Base-by-base conservation (phyloP, 2,329 filamentous ascomycete genomes). In the Beauveria rudraprayagi region DNA sequence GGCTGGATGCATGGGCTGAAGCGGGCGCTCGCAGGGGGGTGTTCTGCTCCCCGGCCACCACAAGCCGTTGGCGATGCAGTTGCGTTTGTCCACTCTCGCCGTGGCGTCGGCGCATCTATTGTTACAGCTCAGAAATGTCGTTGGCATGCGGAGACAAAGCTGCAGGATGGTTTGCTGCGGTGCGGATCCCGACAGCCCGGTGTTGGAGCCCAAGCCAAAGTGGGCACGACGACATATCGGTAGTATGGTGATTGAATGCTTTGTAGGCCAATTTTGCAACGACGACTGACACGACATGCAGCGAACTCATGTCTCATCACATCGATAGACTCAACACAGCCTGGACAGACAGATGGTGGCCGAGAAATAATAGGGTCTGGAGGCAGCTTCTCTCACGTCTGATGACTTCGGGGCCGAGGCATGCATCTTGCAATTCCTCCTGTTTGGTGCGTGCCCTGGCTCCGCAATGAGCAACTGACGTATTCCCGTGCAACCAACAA, bases 141-240 rank as follows among this genome's bases (percentile, higher is more conserved):
- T 52, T 37, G 16, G 26, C 6, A 30, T 26, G 56, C 56, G 56
- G 56, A 50, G 56, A 40, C 40, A 24, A n/a, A 52, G 56, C 46
- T 51, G 37, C 37, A 34, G 37, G 14, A 9, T 52, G 19, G 56
- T 60, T 44, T 60, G 56, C 34, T 60, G 24, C 24, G 26, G 19
- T 60, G 56, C 56, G 56, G 56, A 60, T 60, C 56, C 56, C 56
- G 48, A 60, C 56, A 53, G 46, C 52, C 56, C 48, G 56, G 48
- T 53, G 37, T 40, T 52, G 30, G 30, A 41, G 44, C 56, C 48
- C n/a, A 37, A 40, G 16, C 37, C 56, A 53, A 44, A 24, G 41
- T 37, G 10, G 30, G 17, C 24, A 46, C 34, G 22, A 22, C 19
- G n/a, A 30, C 37, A 19, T 10, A 43, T 28, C 40, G 37, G 56